Percentiles rank a stretch among this genome's conserved stretches.
Conservation (phyloP, 2,329 filamentous ascomycete genomes). For the Calonectria pseudoreteaudii region DNA sequence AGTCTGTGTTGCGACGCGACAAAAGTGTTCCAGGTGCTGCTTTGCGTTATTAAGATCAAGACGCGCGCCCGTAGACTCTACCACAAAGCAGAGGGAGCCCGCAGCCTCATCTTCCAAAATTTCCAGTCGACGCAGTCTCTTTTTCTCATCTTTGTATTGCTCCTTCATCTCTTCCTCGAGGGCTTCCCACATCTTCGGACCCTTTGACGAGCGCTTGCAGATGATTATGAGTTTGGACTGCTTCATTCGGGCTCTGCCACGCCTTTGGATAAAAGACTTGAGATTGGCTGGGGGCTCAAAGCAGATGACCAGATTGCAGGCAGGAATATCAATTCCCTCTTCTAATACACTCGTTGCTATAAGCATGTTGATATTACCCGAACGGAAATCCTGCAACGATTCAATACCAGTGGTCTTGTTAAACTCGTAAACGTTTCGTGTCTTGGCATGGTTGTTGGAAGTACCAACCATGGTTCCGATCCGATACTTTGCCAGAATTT, state of each 20-base stretch:
- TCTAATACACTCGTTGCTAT: slow-evolving; percentile 74
- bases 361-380: slow-evolving; percentile 66
- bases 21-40: slow-evolving; percentile 86
- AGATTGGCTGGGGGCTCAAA: slow-evolving; percentile 62
- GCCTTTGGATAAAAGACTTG: slow-evolving; percentile 71
- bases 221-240: slow-evolving; percentile 64
- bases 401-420: slow-evolving; percentile 47
- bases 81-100: slow-evolving; percentile 45
- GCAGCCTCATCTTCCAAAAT: slow-evolving; percentile 59
- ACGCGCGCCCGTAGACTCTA: slow-evolving; percentile 66
- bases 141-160: slow-evolving; percentile 74
- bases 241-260: slow-evolving; percentile 64
- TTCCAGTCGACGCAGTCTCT: slow-evolving; percentile 59
- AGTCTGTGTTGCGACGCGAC: slow-evolving; percentile 67
- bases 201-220: slow-evolving; percentile 44
- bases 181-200: slow-evolving; percentile 66
- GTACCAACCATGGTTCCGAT: slow-evolving; percentile 68
- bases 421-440: slow-evolving; percentile 55
- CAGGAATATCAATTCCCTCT: slow-evolving; percentile 76
- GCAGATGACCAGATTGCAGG: slow-evolving; percentile 71
- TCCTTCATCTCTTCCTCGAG: slow-evolving; percentile 81
- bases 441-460: slow-evolving; percentile 52
- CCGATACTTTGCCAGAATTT: slow-evolving; percentile 57
- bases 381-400: slow-evolving; percentile 61
- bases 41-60: slow-evolving; percentile 81